phyloP scores from a whole-genome alignment of 805 yeast species.

The Osmozyma mogii region DNA sequence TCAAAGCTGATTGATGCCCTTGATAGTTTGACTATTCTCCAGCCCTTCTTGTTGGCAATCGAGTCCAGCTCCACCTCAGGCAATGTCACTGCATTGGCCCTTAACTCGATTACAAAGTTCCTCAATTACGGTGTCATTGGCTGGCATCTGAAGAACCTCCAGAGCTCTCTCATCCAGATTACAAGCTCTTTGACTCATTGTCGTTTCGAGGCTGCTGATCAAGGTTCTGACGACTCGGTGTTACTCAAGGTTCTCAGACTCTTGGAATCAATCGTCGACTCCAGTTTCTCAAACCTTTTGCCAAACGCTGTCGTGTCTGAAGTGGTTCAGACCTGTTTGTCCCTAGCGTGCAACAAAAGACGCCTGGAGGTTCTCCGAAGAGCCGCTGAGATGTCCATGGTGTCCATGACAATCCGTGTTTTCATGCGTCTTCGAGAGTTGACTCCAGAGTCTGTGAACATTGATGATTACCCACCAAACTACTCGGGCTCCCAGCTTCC shows the following conservation, averaged over 20 bases:
- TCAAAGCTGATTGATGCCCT: conserved; percentile 43
- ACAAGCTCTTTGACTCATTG: conserved; percentile 82
- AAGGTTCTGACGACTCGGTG: conserved; percentile 85
- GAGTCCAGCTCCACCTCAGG: conserved; percentile 85
- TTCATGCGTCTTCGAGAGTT: conserved; percentile 54
- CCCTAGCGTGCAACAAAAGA: conserved; percentile 86
- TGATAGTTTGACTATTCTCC: conserved; percentile 67
- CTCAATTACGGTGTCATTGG: conserved; percentile 63
- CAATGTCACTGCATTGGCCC: conserved; percentile 71
- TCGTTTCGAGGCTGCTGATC: conserved; percentile 92
- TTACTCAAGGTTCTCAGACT: conserved; percentile 73
- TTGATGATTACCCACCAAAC: conserved; percentile 40
- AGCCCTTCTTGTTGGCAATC: conserved; percentile 80
- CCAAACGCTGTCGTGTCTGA: conserved; percentile 82
- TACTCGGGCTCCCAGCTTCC: conserved; percentile 42
- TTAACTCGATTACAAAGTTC: conserved; percentile 68
- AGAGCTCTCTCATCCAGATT: conserved; percentile 53
- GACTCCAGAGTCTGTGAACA: conserved; percentile 32
- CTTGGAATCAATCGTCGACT: conserved; percentile 55
- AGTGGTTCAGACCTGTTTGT: conserved; percentile 82
- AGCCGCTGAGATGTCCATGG: conserved; percentile 80
- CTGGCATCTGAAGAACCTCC: conserved; percentile 44
- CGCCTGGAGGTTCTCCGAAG: conserved; percentile 83
- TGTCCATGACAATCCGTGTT: conserved; percentile 58
- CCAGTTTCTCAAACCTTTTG: conserved; percentile 57